Evolutionary conservation across 345 rosid genomes (phyloP), one percentile per base, ranked within the genome.

Genomic region (Angophora floribunda): DNA sequence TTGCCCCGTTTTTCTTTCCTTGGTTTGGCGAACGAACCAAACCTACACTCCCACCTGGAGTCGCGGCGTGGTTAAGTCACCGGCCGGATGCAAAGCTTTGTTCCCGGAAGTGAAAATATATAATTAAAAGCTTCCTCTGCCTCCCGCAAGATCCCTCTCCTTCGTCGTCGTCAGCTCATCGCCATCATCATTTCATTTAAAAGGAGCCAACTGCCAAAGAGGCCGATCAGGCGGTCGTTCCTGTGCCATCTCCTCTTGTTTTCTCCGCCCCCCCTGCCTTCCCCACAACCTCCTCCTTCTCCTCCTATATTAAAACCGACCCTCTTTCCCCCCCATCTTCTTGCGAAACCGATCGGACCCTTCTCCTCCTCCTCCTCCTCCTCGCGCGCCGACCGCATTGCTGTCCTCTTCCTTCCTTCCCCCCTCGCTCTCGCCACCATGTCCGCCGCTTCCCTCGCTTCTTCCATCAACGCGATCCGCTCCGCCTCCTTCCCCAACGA

Each of bases 241-340:
- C 90, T 24, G 86, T 79, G 86, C 57, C 16, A 21, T 67, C 87
- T 28, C 82, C 59, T 85, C 91, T 87, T 78, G 88, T 86, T 51
- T 85, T 85, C 89, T 85, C 91, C 89, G 89, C 91, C 89, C 44
- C 36, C 24, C 57, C 53, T 36, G 49, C 15, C 87, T 14, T 26
- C 13, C 86, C 52, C 32, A 19, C n/a, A 8, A 21, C 36, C 22
- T 49, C 51, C 86, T 17, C 86, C 86, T 13, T 2, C n/a, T 84
- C n/a, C 86, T n/a, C 86, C 17, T 14, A 17, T 70, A 32, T 70
- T 70, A 70, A 70, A 70, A 45, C 86, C 80, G 53, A 55, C 57
- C 41, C 49, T 13, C 52, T 51, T 17, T 44, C 85, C 50, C 51
- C 28, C 28, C 0, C 28, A 21, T 55, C 32, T 75, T 75, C 84